phyloP scores from a whole-genome alignment of 306 rosid genomes.

The Dalbergia cochinchinensis region DNA sequence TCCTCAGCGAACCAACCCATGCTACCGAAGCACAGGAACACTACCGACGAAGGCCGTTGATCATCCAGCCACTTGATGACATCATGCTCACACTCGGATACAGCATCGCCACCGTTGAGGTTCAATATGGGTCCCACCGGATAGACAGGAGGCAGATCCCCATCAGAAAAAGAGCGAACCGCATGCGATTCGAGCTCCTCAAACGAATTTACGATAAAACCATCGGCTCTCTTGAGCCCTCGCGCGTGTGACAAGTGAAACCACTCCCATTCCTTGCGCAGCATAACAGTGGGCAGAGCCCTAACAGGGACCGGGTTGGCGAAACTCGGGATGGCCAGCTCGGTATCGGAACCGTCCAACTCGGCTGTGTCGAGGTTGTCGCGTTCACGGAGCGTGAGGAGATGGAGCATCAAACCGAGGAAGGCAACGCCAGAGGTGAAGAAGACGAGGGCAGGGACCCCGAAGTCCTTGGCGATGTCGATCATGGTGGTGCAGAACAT shows the following conservation, averaged over 20 bases:
- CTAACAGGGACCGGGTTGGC: constrained; percentile 45
- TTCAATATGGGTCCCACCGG: constrained; percentile 66
- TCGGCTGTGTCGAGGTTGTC: neutral
- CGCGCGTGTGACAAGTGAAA: neutral
- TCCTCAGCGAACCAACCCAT: constrained; percentile 41
- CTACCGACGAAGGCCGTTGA: constrained; percentile 65
- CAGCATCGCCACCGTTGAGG: neutral
- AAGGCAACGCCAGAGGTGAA: constrained; percentile 52
- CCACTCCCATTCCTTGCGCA: constrained; percentile 12
- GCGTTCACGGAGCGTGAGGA: constrained; percentile 50
- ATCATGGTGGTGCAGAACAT: constrained; percentile 64
- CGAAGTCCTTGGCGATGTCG: constrained; percentile 61
- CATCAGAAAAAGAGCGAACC: constrained; percentile 24
- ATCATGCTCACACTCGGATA: neutral
- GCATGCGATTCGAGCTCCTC: constrained; percentile 61
- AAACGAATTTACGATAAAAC: constrained; percentile 60
- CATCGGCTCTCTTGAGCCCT: constrained; percentile 47
- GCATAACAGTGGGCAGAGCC: constrained; percentile 26
- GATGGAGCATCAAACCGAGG: constrained; percentile 50
- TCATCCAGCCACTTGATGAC: constrained; percentile 67
- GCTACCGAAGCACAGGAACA: constrained; percentile 65
- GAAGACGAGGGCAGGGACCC: constrained; percentile 57
- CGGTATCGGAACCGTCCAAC: constrained; percentile 22
- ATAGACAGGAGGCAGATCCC: constrained; percentile 44
- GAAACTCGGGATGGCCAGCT: constrained; percentile 46